These are phyloP conservation scores for Aspergillus affinis DNA, from an alignment of 495 filamentous ascomycete genomes.

Conservation along the genomic window DNA sequence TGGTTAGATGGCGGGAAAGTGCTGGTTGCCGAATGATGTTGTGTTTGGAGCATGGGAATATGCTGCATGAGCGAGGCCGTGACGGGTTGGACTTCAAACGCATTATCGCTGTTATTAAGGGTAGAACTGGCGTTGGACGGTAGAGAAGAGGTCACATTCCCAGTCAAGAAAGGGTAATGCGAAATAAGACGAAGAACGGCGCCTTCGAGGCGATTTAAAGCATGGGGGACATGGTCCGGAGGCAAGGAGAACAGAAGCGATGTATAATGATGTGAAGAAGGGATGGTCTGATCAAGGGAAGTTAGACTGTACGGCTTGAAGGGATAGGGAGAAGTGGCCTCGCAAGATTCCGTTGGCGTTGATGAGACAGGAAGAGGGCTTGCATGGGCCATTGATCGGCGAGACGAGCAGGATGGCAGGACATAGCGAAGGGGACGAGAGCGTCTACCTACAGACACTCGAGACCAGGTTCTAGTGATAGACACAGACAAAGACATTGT, in stretches of 20 bases:
- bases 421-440: neutral
- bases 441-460: neutral
- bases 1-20: neutral
- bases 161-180: neutral
- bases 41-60: neutral
- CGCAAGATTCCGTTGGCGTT: neutral
- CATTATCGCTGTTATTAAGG: neutral
- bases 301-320: neutral
- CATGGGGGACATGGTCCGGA: neutral
- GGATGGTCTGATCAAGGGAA: neutral
- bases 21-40: neutral
- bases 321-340: neutral
- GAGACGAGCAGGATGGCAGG: neutral
- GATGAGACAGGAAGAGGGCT: neutral
- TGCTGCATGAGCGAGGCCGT: neutral
- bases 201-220: neutral
- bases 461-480: neutral
- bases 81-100: neutral
- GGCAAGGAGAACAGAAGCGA: neutral
- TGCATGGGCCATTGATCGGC: neutral
- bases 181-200: neutral
- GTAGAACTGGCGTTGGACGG: too few species aligned
- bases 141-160: neutral
- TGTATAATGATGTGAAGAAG: neutral
- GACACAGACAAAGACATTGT: neutral